Base-by-base conservation (phyloP, 257 asterid genomes). In the Schizonepeta tenuifolia region DNA sequence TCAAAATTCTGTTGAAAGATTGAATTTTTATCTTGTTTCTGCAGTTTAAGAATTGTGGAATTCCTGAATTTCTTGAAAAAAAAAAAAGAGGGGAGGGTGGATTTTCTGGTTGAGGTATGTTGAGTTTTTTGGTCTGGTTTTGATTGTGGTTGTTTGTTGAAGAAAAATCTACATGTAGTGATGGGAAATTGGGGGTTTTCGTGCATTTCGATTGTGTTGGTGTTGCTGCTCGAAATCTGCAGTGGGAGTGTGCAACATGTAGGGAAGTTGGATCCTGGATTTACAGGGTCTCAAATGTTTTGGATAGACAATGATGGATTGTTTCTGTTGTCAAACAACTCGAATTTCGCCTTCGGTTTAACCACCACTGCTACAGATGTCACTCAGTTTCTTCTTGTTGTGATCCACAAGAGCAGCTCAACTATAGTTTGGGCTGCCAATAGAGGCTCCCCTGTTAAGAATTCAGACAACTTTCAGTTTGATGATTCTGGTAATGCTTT, bases 361-460 rank as follows among this genome's bases (percentile, higher is more conserved):
- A 64, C 76, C 22, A 75, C 88, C n/a, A 80, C 92, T 12, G 44
- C 73, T 10, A 26, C 71, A 14, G 93, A 89, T 67, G 93, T 85
- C 38, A 85, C 96, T 69, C 57, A 65, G 75, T 91, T 89, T 76
- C 88, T 84, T 24, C 89, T 94, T 46, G 97, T 77, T 44, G 97
- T 91, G 46, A 65, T 83, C 20, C 97, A 91, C 77, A 59, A 62
- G 74, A 83, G 85, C 80, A 88, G 87, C 83, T 78, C 86, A 43
- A 91, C 96, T 20, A 28, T 88, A 9, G 83, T 89, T 55, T 94
- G 99, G 99, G 77, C 97, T 6, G 99, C 97, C 62, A 94, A 94
- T 22, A 82, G 92, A 77, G 93, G 55, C 28, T 79, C 83, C 72
- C 95, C 93, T 0, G 81, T 91, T 35, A 75, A 43, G 7, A 86